Evolutionary conservation across 1,139 yeast species (phyloP).

Genomic region (Magnusiomyces sp.): DNA sequence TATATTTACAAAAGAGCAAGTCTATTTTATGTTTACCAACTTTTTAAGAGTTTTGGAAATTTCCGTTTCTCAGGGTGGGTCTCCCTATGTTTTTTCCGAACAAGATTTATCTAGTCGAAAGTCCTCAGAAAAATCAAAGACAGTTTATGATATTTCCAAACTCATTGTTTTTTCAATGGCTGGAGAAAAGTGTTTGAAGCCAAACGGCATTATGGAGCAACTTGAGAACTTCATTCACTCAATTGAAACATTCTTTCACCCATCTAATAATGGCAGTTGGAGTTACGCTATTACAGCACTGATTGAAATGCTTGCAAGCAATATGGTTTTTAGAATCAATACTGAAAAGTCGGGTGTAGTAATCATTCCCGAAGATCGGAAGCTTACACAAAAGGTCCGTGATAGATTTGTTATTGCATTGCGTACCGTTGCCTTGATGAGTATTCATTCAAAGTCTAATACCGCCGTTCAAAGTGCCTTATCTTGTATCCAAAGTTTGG

Average conservation of each 20-base stretch:
- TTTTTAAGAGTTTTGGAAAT: conserved; percentile 32
- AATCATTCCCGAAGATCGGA: conserved; percentile 35
- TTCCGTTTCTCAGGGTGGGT: conserved; percentile 33
- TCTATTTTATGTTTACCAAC: conserved; percentile 47
- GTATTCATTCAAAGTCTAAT: conserved; percentile 69
- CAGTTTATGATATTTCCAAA: conserved; percentile 39
- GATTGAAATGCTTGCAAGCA: conserved; percentile 35
- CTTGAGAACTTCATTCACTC: conserved; percentile 55
- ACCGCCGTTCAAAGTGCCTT: conserved; percentile 53
- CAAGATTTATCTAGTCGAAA: conserved; percentile 20
- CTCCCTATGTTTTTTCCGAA: conserved; percentile 27
- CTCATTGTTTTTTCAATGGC: conserved; percentile 55
- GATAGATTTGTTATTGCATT: conserved; percentile 48
- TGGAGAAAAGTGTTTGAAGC: conserved; percentile 35
- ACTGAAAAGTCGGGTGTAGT: conserved; percentile 29
- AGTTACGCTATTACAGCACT: conserved; percentile 60
- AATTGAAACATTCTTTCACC: conserved; percentile 80
- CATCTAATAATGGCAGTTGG: conserved; percentile 87
- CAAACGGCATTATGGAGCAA: conserved; percentile 46
- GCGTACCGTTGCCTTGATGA: conserved; percentile 53
- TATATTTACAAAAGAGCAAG: conserved; percentile 53
- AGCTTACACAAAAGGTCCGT: conserved; percentile 41
- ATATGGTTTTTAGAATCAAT: conserved; percentile 31
- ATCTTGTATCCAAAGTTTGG: conserved; percentile 52
- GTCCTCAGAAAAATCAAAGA: conserved; percentile 22